Evolutionary conservation across 441 rosid species (phyloP).

Genomic region (Iberis amara): DNA sequence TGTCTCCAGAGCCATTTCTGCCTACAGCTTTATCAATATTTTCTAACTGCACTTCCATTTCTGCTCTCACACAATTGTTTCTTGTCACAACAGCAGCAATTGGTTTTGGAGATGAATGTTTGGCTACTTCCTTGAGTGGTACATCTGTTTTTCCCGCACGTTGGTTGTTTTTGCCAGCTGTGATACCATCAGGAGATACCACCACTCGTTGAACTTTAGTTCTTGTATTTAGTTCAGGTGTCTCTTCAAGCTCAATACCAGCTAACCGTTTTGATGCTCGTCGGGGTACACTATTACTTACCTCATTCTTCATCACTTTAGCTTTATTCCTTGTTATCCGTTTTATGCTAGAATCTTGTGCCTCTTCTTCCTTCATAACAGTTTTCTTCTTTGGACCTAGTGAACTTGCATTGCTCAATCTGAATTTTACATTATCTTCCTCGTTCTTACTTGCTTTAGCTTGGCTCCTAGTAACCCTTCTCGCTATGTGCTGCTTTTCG

Average conservation of each 20-base stretch:
- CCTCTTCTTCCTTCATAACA: conserved; percentile 30
- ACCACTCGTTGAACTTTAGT: conserved; percentile 36
- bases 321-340: conserved; percentile 30
- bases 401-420: conserved; percentile 30
- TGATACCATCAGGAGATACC: conserved; percentile 23
- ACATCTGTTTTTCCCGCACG: conserved; percentile 11
- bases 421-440: conserved; percentile 22
- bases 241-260: conserved; percentile 64
- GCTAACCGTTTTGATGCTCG: conserved; percentile 87
- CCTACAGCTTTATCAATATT: conserved; percentile 11
- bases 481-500: conserved; percentile 13
- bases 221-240: conserved; percentile 48
- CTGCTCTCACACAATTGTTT: conserved; percentile 1
- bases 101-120: conserved; percentile 20
- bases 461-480: conserved; percentile 36
- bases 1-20: conserved; percentile 14
- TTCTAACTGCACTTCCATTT: neutral
- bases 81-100: conserved; percentile 9
- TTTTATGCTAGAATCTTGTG: conserved; percentile 29
- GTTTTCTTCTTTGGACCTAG: conserved; percentile 28
- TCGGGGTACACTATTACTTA: conserved; percentile 37
- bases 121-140: conserved; percentile 7
- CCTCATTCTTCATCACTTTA: conserved; percentile 25
- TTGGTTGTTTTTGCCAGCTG: conserved; percentile 12
- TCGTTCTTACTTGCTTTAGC: conserved; percentile 21